A percentile compares a stretch with the other conserved stretches of the same genome.
Conservation (phyloP, 495 filamentous ascomycete genomes). For the Thermothielavioides terrestris region DNA sequence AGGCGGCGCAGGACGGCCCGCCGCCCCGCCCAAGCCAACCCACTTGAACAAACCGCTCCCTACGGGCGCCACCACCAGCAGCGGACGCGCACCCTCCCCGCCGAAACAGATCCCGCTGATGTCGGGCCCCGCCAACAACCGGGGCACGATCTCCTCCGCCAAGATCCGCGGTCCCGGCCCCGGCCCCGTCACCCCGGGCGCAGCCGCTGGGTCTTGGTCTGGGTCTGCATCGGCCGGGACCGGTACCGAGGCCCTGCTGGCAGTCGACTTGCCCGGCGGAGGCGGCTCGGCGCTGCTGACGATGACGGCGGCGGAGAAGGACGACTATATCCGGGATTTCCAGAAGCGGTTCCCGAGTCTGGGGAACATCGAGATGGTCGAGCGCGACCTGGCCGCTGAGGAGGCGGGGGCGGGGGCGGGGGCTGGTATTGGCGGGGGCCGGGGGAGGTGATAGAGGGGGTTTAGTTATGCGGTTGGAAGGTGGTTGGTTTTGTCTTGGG, state of each 20-base stretch:
- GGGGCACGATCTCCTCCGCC: constrained; percentile 1
- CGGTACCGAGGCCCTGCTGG: constrained; percentile 26
- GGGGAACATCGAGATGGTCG: constrained; percentile 75
- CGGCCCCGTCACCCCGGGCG: constrained; percentile 2
- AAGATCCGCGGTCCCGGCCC: constrained; percentile 10
- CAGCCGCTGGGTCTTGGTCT: not conserved
- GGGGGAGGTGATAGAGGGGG: not conserved
- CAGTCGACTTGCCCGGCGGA: constrained; percentile 32
- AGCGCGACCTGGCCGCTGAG: constrained; percentile 35
- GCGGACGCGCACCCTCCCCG: constrained; percentile 26
- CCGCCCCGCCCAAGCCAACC: constrained; percentile 43
- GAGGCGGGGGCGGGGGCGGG: constrained; percentile 1
- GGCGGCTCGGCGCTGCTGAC: constrained; percentile 31
- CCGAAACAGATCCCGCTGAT: constrained; percentile 18
- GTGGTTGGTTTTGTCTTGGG: not conserved
- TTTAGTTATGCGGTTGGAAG: not conserved
- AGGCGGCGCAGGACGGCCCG: constrained; percentile 19
- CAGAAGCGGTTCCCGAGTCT: constrained; percentile 75
- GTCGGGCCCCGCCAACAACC: not conserved
- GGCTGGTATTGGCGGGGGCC: not conserved
- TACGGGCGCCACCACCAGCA: constrained; percentile 16
- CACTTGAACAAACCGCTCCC: constrained; percentile 44
- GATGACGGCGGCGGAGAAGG: constrained; percentile 42
- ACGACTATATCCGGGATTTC: constrained; percentile 56
- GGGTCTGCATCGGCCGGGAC: constrained; percentile 1